Evolutionary conservation across 139 green algal genomes (phyloP).

Genomic region (Coelastrella sp.): DNA sequence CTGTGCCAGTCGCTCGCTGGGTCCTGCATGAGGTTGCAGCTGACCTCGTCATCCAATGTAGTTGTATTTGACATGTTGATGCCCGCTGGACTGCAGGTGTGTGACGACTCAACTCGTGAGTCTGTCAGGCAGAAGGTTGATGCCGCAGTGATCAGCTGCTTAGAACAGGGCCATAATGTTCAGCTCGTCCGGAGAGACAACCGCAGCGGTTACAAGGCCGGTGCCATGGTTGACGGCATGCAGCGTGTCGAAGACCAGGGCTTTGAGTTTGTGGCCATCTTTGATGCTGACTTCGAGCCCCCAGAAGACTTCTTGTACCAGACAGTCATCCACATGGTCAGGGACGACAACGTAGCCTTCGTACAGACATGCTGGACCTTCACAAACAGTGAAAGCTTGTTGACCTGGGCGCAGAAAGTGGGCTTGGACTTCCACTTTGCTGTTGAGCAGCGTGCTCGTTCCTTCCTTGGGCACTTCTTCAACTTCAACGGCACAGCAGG

Average conservation of each 20-base stretch:
- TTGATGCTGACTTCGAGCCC: conserved; percentile 68
- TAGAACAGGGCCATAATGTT: conserved; percentile 65
- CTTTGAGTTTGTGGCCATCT: conserved; percentile 70
- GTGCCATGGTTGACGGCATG: conserved; percentile 81
- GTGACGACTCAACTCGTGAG: conserved; percentile 71
- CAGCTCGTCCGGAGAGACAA: conserved; percentile 75
- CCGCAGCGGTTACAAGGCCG: conserved; percentile 84
- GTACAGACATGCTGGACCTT: conserved; percentile 87
- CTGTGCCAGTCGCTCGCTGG: no score
- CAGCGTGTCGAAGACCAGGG: conserved; percentile 52
- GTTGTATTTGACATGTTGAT: no score
- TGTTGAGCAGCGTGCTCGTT: conserved; percentile 70
- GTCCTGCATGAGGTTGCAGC: no score
- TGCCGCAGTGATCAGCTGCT: conserved; percentile 50
- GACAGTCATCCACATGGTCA: conserved; percentile 53
- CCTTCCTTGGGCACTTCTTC: conserved; percentile 74
- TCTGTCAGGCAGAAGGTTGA: conserved; percentile 68
- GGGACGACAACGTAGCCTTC: conserved; percentile 71
- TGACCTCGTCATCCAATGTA: no score
- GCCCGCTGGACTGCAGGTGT: conserved; percentile 49
- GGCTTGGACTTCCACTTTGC: conserved; percentile 74
- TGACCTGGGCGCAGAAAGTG: conserved; percentile 76
- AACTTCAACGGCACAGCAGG: conserved; percentile 80
- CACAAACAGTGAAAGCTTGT: conserved; percentile 74
- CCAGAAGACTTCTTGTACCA: conserved; percentile 79